Base-by-base conservation (phyloP, 169 alveolate species). In the Blepharisma undulans region DNA sequence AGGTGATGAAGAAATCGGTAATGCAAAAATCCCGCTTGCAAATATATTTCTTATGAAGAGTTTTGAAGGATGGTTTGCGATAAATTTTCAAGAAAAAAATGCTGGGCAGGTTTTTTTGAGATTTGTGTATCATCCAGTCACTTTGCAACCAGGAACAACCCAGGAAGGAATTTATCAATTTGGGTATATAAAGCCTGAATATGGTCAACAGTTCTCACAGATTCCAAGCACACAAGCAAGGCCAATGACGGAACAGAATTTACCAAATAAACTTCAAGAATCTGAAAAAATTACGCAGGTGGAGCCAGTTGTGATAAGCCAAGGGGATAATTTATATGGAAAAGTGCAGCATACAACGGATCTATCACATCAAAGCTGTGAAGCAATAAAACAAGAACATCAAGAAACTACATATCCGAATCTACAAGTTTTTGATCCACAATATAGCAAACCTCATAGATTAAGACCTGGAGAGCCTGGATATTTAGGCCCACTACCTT, bases 61-160 rank as follows among this genome's bases (percentile, higher is more conserved):
- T 4, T 76, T 59, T 30, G 88, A 91, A 21, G 91, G 86, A 32
- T 91, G 93, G 91, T 27, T 84, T 76, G 22, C 91, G 2, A 48
- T 91, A 76, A 19, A 74, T 59, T 85, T 84, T 61, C 72, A 91
- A 85, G 93, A 91, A 84, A 91, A 85, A 85, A 89, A 91, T 32
- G 93, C 93, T 29, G 93, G 93, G 66, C 66, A 48, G 12, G 66
- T 48, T 10, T 48, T 48, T 48, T 48, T 48, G 66, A 48, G 66
- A 48, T 48, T 48, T 48, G 66, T 48, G 3, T 48, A 48, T 48
- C 10, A 48, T 48, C 66, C 66, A 48, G 66, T 48, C 14, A 48
- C 2, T 48, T 48, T 48, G 10, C 66, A 48, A 48, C 66, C 7
- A 1, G 66, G 66, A 48, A 5, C 66, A 48, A 18, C 66, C 14